These are phyloP conservation scores for Cylindrotheca closterium DNA, from an alignment of 108 stramenopile genomes.

Conservation along the genomic window DNA sequence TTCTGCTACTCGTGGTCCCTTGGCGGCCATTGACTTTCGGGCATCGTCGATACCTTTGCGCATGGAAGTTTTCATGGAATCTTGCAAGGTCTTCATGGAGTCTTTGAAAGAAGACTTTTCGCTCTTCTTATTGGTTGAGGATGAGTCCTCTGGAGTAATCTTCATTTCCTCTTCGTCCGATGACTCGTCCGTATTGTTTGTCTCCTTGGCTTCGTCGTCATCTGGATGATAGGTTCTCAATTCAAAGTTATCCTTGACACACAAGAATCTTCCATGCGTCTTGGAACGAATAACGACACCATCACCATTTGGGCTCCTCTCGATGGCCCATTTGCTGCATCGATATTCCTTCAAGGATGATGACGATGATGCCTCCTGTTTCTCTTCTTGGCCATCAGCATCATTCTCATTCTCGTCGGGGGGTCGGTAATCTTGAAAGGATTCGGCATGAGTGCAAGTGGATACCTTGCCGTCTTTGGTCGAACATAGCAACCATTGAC, in stretches of 20 bases:
- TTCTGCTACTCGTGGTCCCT: background rate
- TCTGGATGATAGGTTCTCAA: conserved; percentile 3
- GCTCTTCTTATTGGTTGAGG: background rate
- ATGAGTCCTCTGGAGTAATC: background rate
- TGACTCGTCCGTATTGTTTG: background rate
- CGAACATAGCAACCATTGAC: conserved; percentile 26
- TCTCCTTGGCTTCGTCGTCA: conserved; percentile 3
- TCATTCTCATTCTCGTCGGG: too few relatives aligned
- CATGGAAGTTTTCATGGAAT: background rate
- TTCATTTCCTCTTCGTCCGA: background rate
- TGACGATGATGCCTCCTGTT: too few relatives aligned
- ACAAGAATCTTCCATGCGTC: conserved; percentile 12
- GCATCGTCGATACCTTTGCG: background rate
- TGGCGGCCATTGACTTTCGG: background rate
- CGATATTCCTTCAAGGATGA: conserved; percentile 3
- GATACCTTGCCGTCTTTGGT: background rate
- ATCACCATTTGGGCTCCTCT: conserved; percentile 17
- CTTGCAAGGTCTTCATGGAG: too few relatives aligned
- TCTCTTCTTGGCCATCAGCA: too few relatives aligned
- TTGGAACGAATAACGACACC: conserved; percentile 38
- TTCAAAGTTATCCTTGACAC: background rate
- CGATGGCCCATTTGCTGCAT: conserved; percentile 39
- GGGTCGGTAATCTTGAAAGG: background rate
- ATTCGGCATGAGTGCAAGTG: background rate
- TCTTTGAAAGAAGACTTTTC: too few relatives aligned